phyloP scores from a whole-genome alignment of 192 early-diverging fungal species.

The Coemansia sp. region DNA sequence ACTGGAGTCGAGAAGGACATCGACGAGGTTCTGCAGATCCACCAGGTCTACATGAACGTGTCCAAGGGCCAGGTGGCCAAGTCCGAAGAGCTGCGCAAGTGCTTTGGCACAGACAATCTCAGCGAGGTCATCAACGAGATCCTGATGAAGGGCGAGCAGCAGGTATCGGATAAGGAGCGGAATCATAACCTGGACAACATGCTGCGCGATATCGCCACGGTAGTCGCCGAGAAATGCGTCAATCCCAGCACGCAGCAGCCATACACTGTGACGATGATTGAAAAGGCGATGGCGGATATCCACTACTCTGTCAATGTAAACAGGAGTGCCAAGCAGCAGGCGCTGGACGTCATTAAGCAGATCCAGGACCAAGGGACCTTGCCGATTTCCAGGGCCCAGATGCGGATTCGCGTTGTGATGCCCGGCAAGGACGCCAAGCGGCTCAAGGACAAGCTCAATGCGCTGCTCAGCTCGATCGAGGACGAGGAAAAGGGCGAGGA shows the following conservation, averaged over 20 bases:
- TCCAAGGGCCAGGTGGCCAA: slow-evolving; percentile 95
- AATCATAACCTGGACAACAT: slow-evolving; percentile 75
- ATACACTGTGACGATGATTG: slow-evolving; percentile 96
- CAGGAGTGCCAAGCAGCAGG: slow-evolving; percentile 77
- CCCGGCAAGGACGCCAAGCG: slow-evolving; percentile 86
- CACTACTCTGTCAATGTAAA: slow-evolving; percentile 90
- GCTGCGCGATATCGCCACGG: slow-evolving; percentile 91
- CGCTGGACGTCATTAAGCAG: slow-evolving; percentile 90
- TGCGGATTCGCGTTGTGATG: slow-evolving; percentile 80
- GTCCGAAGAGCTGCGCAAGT: slow-evolving; percentile 79
- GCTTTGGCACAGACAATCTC: slow-evolving; percentile 82
- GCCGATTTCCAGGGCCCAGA: slow-evolving; percentile 92
- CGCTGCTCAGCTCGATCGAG: slow-evolving; percentile 70
- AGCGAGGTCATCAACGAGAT: slow-evolving; percentile 86
- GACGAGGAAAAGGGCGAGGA: slow-evolving; percentile 65
- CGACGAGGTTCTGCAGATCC: slow-evolving; percentile 94
- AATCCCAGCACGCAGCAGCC: slow-evolving; percentile 94
- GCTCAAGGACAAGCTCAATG: slow-evolving; percentile 69
- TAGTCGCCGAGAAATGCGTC: slow-evolving; percentile 91
- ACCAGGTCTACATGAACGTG: slow-evolving; percentile 92
- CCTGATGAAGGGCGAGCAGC: slow-evolving; percentile 91
- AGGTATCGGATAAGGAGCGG: slow-evolving; percentile 97
- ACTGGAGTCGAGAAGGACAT: slow-evolving; percentile 92
- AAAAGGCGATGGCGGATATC: slow-evolving; percentile 94
- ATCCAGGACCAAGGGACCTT: slow-evolving; percentile 85